These are phyloP conservation scores for Termitomyces sp. DNA, from an alignment of 768 basidiomycete species.

Conservation along the genomic window DNA sequence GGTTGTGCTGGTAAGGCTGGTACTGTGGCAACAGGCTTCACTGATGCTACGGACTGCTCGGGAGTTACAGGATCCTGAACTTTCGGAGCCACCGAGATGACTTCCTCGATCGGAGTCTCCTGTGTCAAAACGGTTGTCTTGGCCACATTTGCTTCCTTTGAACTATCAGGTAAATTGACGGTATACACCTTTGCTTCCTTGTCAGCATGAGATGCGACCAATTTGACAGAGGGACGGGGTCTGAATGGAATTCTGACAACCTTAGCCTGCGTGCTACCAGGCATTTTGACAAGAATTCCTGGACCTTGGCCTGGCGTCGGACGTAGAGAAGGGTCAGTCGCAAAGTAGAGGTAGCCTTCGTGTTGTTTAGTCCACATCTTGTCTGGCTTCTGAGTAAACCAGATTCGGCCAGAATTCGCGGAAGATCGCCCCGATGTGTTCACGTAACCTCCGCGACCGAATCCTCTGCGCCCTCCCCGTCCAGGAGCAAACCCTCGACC, in stretches of 20 bases:
- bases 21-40: conserved; percentile 4
- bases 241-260: conserved; percentile 34
- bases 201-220: conserved; percentile 16
- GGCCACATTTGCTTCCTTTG: conserved; percentile 20
- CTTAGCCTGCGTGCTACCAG: conserved; percentile 37
- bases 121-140: conserved; percentile 16
- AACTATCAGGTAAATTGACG: conserved; percentile 48
- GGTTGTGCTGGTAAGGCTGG: background rate
- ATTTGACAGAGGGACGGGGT: conserved; percentile 14
- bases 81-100: conserved; percentile 42
- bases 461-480: conserved; percentile 44
- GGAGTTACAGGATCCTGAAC: conserved; percentile 23
- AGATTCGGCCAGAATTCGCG: conserved; percentile 40
- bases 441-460: conserved; percentile 34
- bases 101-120: conserved; percentile 39
- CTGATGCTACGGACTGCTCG: conserved; percentile 13
- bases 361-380: conserved; percentile 80
- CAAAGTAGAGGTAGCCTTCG: conserved; percentile 64
- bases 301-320: conserved; percentile 51
- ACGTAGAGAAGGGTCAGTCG: conserved; percentile 45
- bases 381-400: conserved; percentile 76
- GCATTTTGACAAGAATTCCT: conserved; percentile 57
- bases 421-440: conserved; percentile 25
- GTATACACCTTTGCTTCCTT: conserved; percentile 38
- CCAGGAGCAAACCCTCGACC: conserved; percentile 37